Base-by-base conservation (phyloP, 257 asterid species). In the Solanum sparsipilum region DNA sequence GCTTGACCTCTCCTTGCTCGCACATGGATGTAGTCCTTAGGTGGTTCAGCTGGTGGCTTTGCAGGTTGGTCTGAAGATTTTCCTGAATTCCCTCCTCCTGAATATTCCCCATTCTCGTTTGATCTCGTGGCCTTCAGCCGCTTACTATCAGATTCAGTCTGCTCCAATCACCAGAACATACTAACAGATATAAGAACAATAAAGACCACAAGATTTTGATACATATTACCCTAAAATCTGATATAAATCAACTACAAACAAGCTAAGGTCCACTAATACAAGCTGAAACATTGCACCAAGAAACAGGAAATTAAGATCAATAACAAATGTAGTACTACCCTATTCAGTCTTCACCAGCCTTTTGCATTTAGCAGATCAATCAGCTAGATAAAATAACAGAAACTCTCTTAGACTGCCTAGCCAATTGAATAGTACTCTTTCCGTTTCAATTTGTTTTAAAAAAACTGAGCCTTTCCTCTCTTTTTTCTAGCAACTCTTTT, bases 1-100 rank as follows among this genome's bases (percentile, higher is more conserved):
- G 94, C 94, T 88, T 92, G 93, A 85, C 94, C 94, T 86, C 94
- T 89, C 90, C 93, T 89, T 3, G 92, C 94, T 74, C 94, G 89
- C 52, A 91, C 94, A 87, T 92, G 94, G 65, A 92, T 92, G 84
- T 92, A 92, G 86, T 91, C 94, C 87, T 92, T 92, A 27, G 92
- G 89, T n/a, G 89, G 90, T 71, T 91, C 94, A 44, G 75, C 56
- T 41, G 88, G 83, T 41, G 89, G 85, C 86, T 90, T 92, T 31
- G 71, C 89, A 56, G 89, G 36, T 88, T 75, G 88, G 23, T 92
- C 92, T 25, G 81, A 84, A 4, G 87, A 87, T 86, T 92, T 91
- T 31, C 85, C 91, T 29, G 90, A 71, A 89, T 90, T 87, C 73
- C 67, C 89, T 32, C 67, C 89, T 32, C 89, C 86, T 9, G 35